Base-by-base conservation (phyloP, 805 yeast genomes). In the Torulaspora indica region DNA sequence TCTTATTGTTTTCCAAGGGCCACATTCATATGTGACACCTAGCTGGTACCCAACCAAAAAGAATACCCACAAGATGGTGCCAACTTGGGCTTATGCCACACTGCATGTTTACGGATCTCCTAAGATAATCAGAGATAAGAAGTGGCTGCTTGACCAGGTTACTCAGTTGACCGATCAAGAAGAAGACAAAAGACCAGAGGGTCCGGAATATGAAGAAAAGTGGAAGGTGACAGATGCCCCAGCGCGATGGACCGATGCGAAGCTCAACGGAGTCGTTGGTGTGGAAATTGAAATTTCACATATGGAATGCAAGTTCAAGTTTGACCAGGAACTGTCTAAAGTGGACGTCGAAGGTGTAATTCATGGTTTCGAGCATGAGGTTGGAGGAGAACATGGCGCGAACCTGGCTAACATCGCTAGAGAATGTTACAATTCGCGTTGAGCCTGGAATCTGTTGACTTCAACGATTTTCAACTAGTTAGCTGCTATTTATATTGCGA, bases 161-260 rank as follows among this genome's bases (percentile, higher is more conserved):
- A 64, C 68, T 18, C 55, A 56, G 17, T 60, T 80, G 31, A 72
- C 78, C 2, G 60, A 68, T 43, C 75, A 71, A 50, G 71, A 75
- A 52, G 86, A 46, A 57, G 51, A 49, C 0, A 57, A 59, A 23
- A 65, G 75, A 46, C 59, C 60, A 1, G 57, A 54, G n/a, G 57
- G 45, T 5, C 33, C 31, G 8, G 40, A 35, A n/a, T 41, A 31
- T 20, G 54, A 14, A 12, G 58, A 57, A 8, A 67, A 71, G 9
- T 82, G 87, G 86, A 69, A 67, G 42, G 74, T 81, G 5, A 49
- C 60, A 8, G 83, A 82, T 35, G 81, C 87, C 0, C 82, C 82
- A 0, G 76, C 68, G 36, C 58, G 56, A 3, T 78, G 76, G 48
- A 35, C 74, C 25, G 67, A 68, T 20, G 46, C 67, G 3, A 49